Conservation (phyloP, 192 early-diverging fungal species). For the Backusella parvicylindrica region DNA sequence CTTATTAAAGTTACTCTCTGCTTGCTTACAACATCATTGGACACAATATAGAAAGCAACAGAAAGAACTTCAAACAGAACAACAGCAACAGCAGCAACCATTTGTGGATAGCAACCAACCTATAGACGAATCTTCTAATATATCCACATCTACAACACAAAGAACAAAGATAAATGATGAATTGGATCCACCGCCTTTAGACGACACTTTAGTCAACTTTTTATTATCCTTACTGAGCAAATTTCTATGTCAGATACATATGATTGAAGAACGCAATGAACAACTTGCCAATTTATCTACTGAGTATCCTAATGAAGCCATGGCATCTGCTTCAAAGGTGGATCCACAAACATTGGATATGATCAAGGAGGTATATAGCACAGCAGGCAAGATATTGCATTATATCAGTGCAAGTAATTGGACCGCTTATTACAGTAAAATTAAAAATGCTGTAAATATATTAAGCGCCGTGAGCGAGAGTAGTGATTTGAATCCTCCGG, state of each 20-base stretch:
- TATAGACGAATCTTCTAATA: neutral
- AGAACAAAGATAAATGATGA: neutral
- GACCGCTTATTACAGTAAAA: slow-evolving; percentile 71
- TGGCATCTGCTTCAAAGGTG: neutral
- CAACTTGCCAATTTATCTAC: neutral
- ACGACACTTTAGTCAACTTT: slow-evolving; percentile 50
- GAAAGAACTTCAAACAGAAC: neutral
- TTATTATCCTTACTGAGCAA: slow-evolving; percentile 6
- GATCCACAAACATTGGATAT: slow-evolving; percentile 33
- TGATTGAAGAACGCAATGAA: slow-evolving; percentile 8
- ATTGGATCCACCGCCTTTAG: slow-evolving; percentile 65
- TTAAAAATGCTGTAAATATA: slow-evolving; percentile 40
- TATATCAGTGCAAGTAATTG: slow-evolving; percentile 91
- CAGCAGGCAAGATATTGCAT: slow-evolving; percentile 77
- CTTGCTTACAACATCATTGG: slow-evolving; percentile 74
- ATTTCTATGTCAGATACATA: slow-evolving; percentile 13
- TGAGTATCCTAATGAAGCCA: slow-evolving; percentile 6
- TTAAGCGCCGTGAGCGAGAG: slow-evolving; percentile 11
- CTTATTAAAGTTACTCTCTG: slow-evolving; percentile 71
- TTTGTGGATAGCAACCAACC: neutral
- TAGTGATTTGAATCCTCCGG: slow-evolving; percentile 7
- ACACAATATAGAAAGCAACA: slow-evolving; percentile 4
- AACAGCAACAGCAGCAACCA: neutral
- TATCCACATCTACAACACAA: slow-evolving; percentile 9
- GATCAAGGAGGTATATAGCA: slow-evolving; percentile 69